phyloP scores from a whole-genome alignment of 2,329 filamentous ascomycete species.

The Plectosphaerella cucumerina region DNA sequence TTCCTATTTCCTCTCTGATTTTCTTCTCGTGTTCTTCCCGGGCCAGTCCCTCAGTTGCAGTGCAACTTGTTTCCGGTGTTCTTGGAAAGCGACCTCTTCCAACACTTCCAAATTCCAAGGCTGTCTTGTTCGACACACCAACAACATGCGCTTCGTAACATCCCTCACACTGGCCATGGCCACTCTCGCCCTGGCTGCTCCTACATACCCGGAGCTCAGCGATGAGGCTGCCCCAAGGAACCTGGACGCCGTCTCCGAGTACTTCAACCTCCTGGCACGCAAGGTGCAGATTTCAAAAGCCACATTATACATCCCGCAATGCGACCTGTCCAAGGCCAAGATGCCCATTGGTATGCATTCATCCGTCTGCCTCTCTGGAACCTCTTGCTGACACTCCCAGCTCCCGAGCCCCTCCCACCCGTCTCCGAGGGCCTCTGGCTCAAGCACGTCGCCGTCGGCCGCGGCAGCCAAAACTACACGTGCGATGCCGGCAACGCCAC shows the following conservation, averaged over 20 bases:
- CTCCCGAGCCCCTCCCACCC: slow-evolving; percentile 55
- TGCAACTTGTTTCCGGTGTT: background rate
- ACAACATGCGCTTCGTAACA: slow-evolving; percentile 46
- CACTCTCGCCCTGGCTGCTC: slow-evolving; percentile 40
- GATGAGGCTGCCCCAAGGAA: slow-evolving; percentile 16
- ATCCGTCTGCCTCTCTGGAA: background rate
- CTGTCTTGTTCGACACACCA: background rate
- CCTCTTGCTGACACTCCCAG: slow-evolving; percentile 30
- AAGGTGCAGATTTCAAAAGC: slow-evolving; percentile 47
- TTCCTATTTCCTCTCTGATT: background rate
- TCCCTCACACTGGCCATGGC: slow-evolving; percentile 42
- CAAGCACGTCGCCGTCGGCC: slow-evolving; percentile 78
- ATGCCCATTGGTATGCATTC: slow-evolving; percentile 43
- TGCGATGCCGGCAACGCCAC: slow-evolving; percentile 61
- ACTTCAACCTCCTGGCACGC: slow-evolving; percentile 55
- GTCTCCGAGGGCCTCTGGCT: slow-evolving; percentile 58
- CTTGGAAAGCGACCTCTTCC: background rate
- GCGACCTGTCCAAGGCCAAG: slow-evolving; percentile 49
- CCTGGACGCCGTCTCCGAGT: slow-evolving; percentile 44
- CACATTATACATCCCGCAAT: slow-evolving; percentile 38
- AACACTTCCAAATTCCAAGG: background rate
- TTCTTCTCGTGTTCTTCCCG: background rate
- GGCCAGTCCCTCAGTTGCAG: background rate
- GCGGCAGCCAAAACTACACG: slow-evolving; percentile 92
- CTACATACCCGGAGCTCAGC: slow-evolving; percentile 39